Conservation (phyloP, 805 yeast species). For the Pichia heedii region DNA sequence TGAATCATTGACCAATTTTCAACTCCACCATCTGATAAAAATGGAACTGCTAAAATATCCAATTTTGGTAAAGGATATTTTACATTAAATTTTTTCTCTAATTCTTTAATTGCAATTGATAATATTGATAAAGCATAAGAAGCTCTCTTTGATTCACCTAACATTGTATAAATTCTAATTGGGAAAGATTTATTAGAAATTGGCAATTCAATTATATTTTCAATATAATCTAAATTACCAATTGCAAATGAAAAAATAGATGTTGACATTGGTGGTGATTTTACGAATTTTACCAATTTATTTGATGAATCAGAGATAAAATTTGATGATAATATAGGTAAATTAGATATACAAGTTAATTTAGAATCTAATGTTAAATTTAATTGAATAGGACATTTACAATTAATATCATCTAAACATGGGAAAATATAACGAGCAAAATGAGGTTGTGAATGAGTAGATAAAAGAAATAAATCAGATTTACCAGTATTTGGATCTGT, state of each 20-base stretch:
- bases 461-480: slow-evolving; percentile 43
- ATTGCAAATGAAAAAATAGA: slow-evolving; percentile 60
- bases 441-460: slow-evolving; percentile 68
- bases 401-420: slow-evolving; percentile 55
- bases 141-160: slow-evolving; percentile 41
- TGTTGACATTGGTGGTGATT: slow-evolving; percentile 51
- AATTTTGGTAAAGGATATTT: slow-evolving; percentile 53
- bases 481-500: slow-evolving; percentile 40
- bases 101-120: slow-evolving; percentile 36
- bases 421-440: slow-evolving; percentile 60
- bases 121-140: slow-evolving; percentile 43
- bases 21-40: slow-evolving; percentile 69
- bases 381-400: slow-evolving; percentile 44
- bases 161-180: slow-evolving; percentile 44
- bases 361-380: slow-evolving; percentile 35
- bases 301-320: slow-evolving; percentile 10
- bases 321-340: slow-evolving; percentile 25
- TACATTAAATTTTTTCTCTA: slow-evolving; percentile 36
- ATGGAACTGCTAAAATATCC: slow-evolving; percentile 63
- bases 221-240: slow-evolving; percentile 56
- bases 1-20: slow-evolving; percentile 71
- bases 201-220: slow-evolving; percentile 25
- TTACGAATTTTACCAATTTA: slow-evolving; percentile 36
- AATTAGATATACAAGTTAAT: slow-evolving; percentile 46
- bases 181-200: slow-evolving; percentile 29